These are phyloP conservation scores for Chalciporus sp. DNA, from an alignment of 1,284 basidiomycete species.

Conservation along the genomic window DNA sequence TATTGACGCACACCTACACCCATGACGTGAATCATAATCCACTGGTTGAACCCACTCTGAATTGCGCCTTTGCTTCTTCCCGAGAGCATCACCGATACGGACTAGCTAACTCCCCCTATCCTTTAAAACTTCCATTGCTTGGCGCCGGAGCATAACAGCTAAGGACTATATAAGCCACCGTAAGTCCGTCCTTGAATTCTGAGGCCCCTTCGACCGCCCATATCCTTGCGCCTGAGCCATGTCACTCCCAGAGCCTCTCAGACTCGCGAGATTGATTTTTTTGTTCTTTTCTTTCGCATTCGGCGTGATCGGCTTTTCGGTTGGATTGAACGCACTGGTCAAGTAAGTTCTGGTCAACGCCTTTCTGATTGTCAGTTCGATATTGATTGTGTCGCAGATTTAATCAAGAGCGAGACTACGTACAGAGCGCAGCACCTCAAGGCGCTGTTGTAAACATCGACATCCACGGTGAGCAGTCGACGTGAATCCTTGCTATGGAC, in stretches of 20 bases:
- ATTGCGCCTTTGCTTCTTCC: no score
- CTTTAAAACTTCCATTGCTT: no score
- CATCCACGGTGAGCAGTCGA: constrained; percentile 26
- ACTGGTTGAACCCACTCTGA: no score
- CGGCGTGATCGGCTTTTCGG: constrained; percentile 36
- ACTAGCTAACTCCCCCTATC: no score
- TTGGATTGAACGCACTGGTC: constrained; percentile 44
- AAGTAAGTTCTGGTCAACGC: constrained; percentile 32
- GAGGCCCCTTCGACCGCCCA: neutral
- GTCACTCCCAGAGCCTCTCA: constrained; percentile 4
- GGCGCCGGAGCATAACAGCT: no score
- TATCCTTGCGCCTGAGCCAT: constrained; percentile 1
- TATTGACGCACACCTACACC: no score
- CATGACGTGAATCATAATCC: no score
- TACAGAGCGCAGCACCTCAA: constrained; percentile 26
- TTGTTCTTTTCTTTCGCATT: constrained; percentile 42
- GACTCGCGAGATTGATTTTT: constrained; percentile 32
- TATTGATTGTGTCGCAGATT: constrained; percentile 19
- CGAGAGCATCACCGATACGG: no score
- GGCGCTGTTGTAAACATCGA: constrained; percentile 37
- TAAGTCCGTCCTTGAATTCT: neutral
- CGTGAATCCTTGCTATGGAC: neutral
- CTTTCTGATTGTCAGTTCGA: neutral
- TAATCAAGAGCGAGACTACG: constrained; percentile 31
- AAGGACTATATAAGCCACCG: constrained; percentile 3